These are phyloP conservation scores for Rhodotorula sp. DNA, from an alignment of 1,284 basidiomycete species.

Conservation along the genomic window DNA sequence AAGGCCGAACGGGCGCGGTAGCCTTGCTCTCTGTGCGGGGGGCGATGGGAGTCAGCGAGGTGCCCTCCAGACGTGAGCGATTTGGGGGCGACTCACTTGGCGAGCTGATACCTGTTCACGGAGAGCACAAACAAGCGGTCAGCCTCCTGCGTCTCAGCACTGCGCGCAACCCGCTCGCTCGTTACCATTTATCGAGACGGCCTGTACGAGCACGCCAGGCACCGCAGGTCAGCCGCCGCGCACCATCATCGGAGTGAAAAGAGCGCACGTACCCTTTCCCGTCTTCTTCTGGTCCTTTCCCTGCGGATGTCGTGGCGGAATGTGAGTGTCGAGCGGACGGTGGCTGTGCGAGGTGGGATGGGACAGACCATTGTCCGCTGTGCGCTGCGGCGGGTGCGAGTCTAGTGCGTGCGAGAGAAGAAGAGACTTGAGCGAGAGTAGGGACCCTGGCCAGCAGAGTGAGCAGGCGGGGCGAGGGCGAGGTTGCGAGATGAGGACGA, in stretches of 20 bases:
- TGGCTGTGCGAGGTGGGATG: conserved; percentile 9
- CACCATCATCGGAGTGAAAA: background rate
- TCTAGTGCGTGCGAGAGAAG: background rate
- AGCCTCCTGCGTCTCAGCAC: background rate
- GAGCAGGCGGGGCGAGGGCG: background rate
- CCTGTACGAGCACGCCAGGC: conserved; percentile 49
- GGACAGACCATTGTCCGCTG: conserved; percentile 13
- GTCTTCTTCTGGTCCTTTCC: conserved; percentile 53
- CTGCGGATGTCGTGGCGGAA: background rate
- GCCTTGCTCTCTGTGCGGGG: conserved; percentile 72
- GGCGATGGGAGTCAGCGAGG: conserved; percentile 7
- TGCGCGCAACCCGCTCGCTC: background rate
- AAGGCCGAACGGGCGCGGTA: conserved; percentile 99
- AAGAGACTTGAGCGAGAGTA: background rate
- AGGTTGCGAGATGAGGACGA: background rate
- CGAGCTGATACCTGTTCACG: conserved; percentile 66
- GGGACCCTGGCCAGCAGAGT: background rate
- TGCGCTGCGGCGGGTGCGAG: background rate
- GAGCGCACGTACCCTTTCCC: conserved; percentile 55
- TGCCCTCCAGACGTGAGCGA: background rate
- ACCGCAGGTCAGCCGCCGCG: background rate
- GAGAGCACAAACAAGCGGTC: background rate
- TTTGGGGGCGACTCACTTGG: conserved; percentile 61
- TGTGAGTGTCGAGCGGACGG: conserved; percentile 7
- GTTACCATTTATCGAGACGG: conserved; percentile 80